Conservation (phyloP, 2,329 filamentous ascomycete species). For the Fusarium pseudoanthophilum region DNA sequence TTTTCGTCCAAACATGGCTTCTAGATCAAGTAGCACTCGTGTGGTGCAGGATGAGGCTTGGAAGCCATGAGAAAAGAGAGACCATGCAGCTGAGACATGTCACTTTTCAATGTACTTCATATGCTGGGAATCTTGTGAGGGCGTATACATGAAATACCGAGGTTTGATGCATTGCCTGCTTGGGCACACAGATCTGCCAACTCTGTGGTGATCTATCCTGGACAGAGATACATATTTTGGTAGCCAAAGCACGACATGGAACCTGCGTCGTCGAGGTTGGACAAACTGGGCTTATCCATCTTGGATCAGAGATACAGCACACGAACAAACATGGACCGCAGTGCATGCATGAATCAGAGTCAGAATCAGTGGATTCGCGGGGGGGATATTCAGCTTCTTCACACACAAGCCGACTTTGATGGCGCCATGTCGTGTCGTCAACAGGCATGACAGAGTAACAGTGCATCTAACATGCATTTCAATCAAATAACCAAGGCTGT, state of each 20-base stretch:
- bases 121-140: constrained; percentile 4
- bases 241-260: constrained; percentile 37
- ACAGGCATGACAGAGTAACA: constrained; percentile 33
- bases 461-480: constrained; percentile 36
- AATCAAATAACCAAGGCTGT: constrained; percentile 1
- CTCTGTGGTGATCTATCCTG: constrained; percentile 7
- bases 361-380: constrained; percentile 29
- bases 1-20: constrained; percentile 70
- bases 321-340: constrained; percentile 20
- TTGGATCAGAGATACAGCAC: constrained; percentile 39
- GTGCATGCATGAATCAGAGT: constrained; percentile 33
- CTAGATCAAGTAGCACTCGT: constrained; percentile 48
- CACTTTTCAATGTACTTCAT: not conserved
- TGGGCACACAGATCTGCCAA: constrained; percentile 15
- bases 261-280: constrained; percentile 37
- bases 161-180: constrained; percentile 3
- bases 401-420: constrained; percentile 15
- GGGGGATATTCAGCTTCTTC: constrained; percentile 17
- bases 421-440: constrained; percentile 37
- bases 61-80: constrained; percentile 19
- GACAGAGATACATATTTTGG: constrained; percentile 7
- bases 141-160: not conserved
- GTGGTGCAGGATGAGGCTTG: not conserved
- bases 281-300: constrained; percentile 29
- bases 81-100: constrained; percentile 8